A percentile compares a stretch with the other conserved stretches of the same genome.
phyloP scores from a whole-genome alignment of 306 rosid species.

The Pyrus betulifolia region DNA sequence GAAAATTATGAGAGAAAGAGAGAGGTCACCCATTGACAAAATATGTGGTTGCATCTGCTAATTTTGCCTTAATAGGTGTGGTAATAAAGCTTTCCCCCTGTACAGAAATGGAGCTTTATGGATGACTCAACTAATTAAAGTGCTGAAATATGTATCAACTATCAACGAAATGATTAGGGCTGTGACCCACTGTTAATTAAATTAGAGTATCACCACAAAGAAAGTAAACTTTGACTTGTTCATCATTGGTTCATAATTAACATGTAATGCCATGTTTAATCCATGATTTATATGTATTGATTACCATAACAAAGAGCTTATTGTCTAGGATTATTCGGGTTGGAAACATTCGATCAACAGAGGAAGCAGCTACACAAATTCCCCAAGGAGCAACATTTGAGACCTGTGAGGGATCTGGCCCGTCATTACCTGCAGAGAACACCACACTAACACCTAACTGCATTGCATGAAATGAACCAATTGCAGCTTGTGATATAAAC shows the following conservation, averaged over 20 bases:
- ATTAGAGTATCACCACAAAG: background rate
- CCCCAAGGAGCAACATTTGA: constrained; percentile 50
- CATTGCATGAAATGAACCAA: constrained; percentile 55
- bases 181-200: background rate
- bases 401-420: constrained; percentile 38
- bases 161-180: background rate
- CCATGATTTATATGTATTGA: background rate
- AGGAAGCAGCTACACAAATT: constrained; percentile 51
- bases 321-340: constrained; percentile 23
- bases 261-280: background rate
- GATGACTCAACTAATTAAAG: background rate
- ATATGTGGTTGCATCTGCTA: constrained; percentile 29
- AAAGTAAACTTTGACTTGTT: background rate
- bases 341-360: constrained; percentile 37
- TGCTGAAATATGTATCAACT: background rate
- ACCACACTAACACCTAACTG: constrained; percentile 44
- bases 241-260: background rate
- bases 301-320: constrained; percentile 23
- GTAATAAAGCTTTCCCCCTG: constrained; percentile 52
- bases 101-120: background rate
- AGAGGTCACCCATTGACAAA: constrained; percentile 24
- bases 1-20: background rate
- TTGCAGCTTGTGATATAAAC: constrained; percentile 10
- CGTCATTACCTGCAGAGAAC: constrained; percentile 46
- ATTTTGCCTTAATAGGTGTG: constrained; percentile 20